Percentiles rank a stretch among this genome's conserved stretches.
phyloP scores from a whole-genome alignment of 768 basidiomycete species.

The Pleurotus citrinopileatus region DNA sequence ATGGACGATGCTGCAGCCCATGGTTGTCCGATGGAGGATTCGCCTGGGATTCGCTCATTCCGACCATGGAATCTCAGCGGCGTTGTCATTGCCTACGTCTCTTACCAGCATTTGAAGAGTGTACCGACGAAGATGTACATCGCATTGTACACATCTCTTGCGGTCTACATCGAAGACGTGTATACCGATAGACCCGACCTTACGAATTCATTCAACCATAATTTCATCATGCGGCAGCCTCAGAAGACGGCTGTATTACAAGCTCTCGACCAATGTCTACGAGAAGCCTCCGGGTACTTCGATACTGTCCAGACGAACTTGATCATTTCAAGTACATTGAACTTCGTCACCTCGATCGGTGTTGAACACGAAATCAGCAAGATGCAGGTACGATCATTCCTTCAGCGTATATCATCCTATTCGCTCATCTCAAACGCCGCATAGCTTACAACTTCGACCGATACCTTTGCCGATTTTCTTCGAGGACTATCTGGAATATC shows the following conservation, averaged over 20 bases:
- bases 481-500: constrained; percentile 4
- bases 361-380: background rate
- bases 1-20: background rate
- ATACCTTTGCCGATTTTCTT: background rate
- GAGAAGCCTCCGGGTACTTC: background rate
- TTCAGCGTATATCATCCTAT: background rate
- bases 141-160: background rate
- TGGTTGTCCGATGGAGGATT: background rate
- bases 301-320: background rate
- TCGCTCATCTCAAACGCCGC: background rate
- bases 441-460: background rate
- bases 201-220: background rate
- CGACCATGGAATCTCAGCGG: background rate
- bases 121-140: background rate
- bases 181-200: background rate
- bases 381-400: background rate
- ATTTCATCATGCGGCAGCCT: background rate
- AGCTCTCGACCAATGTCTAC: background rate
- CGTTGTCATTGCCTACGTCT: background rate
- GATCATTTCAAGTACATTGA: background rate
- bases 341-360: background rate
- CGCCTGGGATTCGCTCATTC: background rate
- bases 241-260: background rate
- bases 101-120: background rate
- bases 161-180: constrained; percentile 1